These are phyloP conservation scores for Epicoccum nigrum DNA, from an alignment of 2,329 filamentous ascomycete species.

Conservation along the genomic window DNA sequence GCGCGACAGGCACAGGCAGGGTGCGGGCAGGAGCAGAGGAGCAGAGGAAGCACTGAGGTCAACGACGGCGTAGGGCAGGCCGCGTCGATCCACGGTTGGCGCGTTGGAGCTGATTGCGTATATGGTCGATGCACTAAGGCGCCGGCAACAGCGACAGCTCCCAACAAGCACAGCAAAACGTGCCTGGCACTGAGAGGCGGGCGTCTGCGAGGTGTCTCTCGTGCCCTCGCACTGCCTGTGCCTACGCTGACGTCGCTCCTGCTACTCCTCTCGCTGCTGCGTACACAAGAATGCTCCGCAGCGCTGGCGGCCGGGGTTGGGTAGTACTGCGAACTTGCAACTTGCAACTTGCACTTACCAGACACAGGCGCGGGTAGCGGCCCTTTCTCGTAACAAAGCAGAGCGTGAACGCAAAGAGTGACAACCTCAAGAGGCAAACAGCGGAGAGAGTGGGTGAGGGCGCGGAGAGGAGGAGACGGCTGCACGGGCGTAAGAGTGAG, in stretches of 20 bases:
- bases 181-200: not conserved
- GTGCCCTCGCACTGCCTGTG: not conserved
- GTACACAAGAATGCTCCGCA: not conserved
- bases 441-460: constrained; percentile 4
- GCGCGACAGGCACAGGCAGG: not conserved
- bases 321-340: constrained; percentile 1
- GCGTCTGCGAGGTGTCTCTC: not conserved
- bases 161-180: constrained; percentile 2
- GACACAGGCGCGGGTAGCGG: constrained; percentile 15
- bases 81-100: constrained; percentile 1
- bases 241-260: not conserved
- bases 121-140: constrained; percentile 7
- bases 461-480: constrained; percentile 9
- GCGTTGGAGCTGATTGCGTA: not conserved
- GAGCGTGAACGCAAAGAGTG: constrained; percentile 1
- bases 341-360: constrained; percentile 11
- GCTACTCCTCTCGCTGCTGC: not conserved
- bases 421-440: not conserved
- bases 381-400: not conserved
- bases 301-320: constrained; percentile 1
- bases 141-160: constrained; percentile 4
- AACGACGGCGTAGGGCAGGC: not conserved
- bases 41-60: too few relatives aligned
- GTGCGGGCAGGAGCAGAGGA: not conserved
- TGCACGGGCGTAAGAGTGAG: constrained; percentile 25